Evolutionary conservation across 1,284 basidiomycete species (phyloP).

Genomic region (Gyrodon tennesseensis): DNA sequence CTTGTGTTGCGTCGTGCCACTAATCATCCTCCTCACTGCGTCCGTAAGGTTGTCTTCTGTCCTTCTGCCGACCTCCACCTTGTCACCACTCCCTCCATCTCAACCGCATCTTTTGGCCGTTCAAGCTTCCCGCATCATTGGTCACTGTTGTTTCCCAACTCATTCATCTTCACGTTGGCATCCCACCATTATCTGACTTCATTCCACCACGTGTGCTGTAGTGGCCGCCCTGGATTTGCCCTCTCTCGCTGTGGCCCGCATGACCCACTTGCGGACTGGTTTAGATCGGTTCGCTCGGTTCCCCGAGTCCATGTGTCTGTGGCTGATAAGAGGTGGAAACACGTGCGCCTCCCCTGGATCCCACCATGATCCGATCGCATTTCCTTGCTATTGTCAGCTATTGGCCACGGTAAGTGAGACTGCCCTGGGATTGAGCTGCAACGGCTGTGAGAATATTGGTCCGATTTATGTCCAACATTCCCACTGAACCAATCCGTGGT

Average conservation of each 20-base stretch:
- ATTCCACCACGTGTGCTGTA: not conserved
- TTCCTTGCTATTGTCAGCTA: not conserved
- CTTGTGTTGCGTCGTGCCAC: slow-evolving; percentile 40
- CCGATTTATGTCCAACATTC: too few relatives aligned
- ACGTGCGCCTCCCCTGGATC: slow-evolving; percentile 29
- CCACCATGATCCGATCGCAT: slow-evolving; percentile 40
- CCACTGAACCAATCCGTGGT: too few relatives aligned
- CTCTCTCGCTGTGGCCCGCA: too few relatives aligned
- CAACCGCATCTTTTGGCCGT: not conserved
- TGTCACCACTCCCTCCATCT: not conserved
- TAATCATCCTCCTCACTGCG: not conserved
- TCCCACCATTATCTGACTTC: slow-evolving; percentile 26
- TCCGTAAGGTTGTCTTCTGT: not conserved
- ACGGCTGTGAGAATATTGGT: too few relatives aligned
- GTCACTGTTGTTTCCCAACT: not conserved
- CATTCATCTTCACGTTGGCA: not conserved
- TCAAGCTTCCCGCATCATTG: not conserved
- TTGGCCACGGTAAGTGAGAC: slow-evolving; percentile 12
- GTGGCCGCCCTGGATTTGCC: not conserved
- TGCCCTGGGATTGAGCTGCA: not conserved
- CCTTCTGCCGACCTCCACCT: not conserved
- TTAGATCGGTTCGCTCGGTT: slow-evolving; percentile 18
- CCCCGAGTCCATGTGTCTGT: slow-evolving; percentile 14
- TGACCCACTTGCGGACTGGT: slow-evolving; percentile 5
- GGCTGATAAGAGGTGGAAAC: slow-evolving; percentile 21